A percentile compares a stretch with the other conserved stretches of the same genome.
These are phyloP conservation scores for Scleromitrula shiraiana DNA, from an alignment of 2,329 filamentous ascomycete genomes.

Conservation along the genomic window DNA sequence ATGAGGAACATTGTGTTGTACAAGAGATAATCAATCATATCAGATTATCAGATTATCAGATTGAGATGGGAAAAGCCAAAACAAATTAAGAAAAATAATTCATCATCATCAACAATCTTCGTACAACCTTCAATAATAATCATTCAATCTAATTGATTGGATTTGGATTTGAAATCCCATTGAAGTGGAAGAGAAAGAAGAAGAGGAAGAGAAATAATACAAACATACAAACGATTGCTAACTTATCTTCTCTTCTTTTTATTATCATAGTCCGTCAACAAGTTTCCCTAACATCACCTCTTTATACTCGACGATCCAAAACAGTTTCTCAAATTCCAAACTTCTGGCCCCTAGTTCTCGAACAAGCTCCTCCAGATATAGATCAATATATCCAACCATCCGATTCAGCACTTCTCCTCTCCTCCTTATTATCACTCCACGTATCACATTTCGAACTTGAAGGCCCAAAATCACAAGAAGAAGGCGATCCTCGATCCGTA, in stretches of 20 bases:
- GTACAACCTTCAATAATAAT: background rate
- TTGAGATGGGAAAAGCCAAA: too few species aligned
- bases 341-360: conserved; percentile 94
- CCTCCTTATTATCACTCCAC: conserved; percentile 57
- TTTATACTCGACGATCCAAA: conserved; percentile 70
- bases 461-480: conserved; percentile 39
- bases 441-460: conserved; percentile 77
- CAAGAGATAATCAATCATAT: conserved; percentile 9
- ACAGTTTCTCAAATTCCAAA: conserved; percentile 66
- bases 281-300: conserved; percentile 55
- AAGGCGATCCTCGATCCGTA: conserved; percentile 77
- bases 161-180: too few species aligned
- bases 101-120: background rate
- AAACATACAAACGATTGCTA: background rate
- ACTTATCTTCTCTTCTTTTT: background rate
- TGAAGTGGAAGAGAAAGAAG: too few species aligned
- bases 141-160: too few species aligned
- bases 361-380: conserved; percentile 76
- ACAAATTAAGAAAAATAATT: too few species aligned
- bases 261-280: conserved; percentile 58
- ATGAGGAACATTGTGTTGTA: background rate
- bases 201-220: too few species aligned
- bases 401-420: conserved; percentile 66
- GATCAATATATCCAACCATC: conserved; percentile 80
- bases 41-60: too few species aligned